Conservation (phyloP, 164 flowering plant genomes). For the Berberis thunbergii region DNA sequence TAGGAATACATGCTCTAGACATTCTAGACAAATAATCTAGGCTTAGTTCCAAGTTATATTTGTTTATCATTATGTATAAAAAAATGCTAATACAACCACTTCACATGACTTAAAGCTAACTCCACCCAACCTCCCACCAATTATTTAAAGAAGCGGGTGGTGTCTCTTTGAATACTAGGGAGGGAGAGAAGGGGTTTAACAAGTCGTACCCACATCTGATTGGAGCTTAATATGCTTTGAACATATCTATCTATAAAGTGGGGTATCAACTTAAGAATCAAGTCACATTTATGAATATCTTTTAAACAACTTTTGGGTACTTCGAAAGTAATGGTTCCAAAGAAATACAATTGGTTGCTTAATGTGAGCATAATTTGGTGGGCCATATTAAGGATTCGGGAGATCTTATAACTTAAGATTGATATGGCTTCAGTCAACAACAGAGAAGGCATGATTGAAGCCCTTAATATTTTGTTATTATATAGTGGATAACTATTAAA, state of each 20-base stretch:
- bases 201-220: slow-evolving; percentile 45
- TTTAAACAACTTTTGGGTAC: slow-evolving; percentile 28
- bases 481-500: slow-evolving; percentile 4
- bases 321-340: slow-evolving; percentile 42
- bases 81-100: slow-evolving; percentile 18
- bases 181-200: slow-evolving; percentile 9
- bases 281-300: slow-evolving; percentile 20
- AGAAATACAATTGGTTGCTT: slow-evolving; percentile 39
- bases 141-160: slow-evolving; percentile 34
- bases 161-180: slow-evolving; percentile 45
- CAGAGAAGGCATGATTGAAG: slow-evolving; percentile 36
- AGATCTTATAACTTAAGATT: slow-evolving; percentile 49
- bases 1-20: slow-evolving; percentile 11
- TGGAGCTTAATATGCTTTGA: slow-evolving; percentile 31
- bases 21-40: slow-evolving; percentile 36
- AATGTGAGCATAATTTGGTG: slow-evolving; percentile 49
- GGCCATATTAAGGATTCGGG: slow-evolving; percentile 52
- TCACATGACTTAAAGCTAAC: slow-evolving; percentile 82
- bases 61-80: slow-evolving; percentile 15
- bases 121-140: slow-evolving; percentile 45
- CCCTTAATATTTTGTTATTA: not conserved
- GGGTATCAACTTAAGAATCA: slow-evolving; percentile 38
- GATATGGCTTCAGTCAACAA: slow-evolving; percentile 50
- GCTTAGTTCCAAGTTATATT: slow-evolving; percentile 17
- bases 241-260: slow-evolving; percentile 39